These are phyloP conservation scores for Nepenthes alata DNA, from an alignment of 179 eudicot species.

Conservation along the genomic window DNA sequence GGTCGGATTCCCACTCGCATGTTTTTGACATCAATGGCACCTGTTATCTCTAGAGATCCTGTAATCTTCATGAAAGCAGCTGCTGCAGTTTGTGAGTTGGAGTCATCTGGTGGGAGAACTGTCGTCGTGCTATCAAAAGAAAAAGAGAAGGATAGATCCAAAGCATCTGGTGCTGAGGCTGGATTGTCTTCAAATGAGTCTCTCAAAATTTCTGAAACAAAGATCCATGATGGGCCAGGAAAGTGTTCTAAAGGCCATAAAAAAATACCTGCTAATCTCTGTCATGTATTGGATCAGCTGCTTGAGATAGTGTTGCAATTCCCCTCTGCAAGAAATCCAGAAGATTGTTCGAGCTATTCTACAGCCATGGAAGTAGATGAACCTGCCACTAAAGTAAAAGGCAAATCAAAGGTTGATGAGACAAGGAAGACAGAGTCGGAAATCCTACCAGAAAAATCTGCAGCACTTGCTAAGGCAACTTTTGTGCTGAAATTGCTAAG, in stretches of 20 bases:
- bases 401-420: slow-evolving; percentile 87
- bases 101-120: slow-evolving; percentile 76
- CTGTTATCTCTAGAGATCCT: slow-evolving; percentile 91
- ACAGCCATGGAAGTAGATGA: slow-evolving; percentile 82
- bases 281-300: slow-evolving; percentile 88
- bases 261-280: slow-evolving; percentile 71
- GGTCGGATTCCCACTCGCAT: slow-evolving; percentile 65
- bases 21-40: slow-evolving; percentile 92
- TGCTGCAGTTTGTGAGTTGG: slow-evolving; percentile 77
- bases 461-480: slow-evolving; percentile 73
- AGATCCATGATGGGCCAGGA: slow-evolving; percentile 51
- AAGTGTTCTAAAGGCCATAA: slow-evolving; percentile 77
- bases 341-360: slow-evolving; percentile 28
- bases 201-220: slow-evolving; percentile 45
- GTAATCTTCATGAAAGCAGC: slow-evolving; percentile 78
- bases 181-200: slow-evolving; percentile 47
- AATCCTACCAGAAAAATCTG: slow-evolving; percentile 56
- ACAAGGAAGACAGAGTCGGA: slow-evolving; percentile 41
- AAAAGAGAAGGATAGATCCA: slow-evolving; percentile 64
- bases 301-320: slow-evolving; percentile 68
- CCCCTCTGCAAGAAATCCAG: slow-evolving; percentile 41
- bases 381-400: slow-evolving; percentile 53
- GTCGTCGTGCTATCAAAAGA: slow-evolving; percentile 69
- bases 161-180: slow-evolving; percentile 47
- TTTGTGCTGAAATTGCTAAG: slow-evolving; percentile 86